A percentile compares a stretch with the other conserved stretches of the same genome.
Conservation (phyloP, 106 monocot genomes). For the Allium cepa region DNA sequence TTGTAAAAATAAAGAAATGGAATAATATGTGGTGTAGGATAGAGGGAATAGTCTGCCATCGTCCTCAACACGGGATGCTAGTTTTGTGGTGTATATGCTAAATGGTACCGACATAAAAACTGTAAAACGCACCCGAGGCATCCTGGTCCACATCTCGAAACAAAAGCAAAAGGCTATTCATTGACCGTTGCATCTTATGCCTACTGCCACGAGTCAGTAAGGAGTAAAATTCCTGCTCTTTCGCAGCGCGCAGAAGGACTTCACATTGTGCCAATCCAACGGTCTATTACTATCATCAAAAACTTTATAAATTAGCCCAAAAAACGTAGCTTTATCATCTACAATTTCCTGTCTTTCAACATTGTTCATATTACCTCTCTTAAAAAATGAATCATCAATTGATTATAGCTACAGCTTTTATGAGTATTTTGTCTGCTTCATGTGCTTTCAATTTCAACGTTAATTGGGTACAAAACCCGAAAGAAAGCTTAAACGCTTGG, state of each 20-base stretch:
- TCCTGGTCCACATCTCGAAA: too few relatives aligned
- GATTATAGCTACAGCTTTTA: background rate
- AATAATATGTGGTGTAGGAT: too few relatives aligned
- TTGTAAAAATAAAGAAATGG: too few relatives aligned
- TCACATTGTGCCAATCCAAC: background rate
- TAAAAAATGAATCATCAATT: background rate
- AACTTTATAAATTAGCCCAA: background rate
- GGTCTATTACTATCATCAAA: too few relatives aligned
- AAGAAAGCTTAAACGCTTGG: background rate
- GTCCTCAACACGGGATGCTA: too few relatives aligned
- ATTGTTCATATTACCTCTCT: too few relatives aligned
- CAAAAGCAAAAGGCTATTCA: too few relatives aligned
- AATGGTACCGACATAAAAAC: too few relatives aligned
- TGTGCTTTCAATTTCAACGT: background rate
- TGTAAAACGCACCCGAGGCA: too few relatives aligned
- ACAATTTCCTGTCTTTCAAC: background rate
- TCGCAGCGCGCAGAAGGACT: background rate
- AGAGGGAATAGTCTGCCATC: too few relatives aligned
- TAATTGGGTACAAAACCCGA: constrained; percentile 1
- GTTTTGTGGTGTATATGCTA: too few relatives aligned
- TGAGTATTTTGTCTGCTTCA: background rate
- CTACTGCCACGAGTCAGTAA: background rate
- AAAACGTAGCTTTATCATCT: background rate
- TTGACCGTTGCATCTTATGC: background rate
- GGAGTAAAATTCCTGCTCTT: background rate